Base-by-base conservation (phyloP, 2,329 filamentous ascomycete species). In the Fusarium floridanum region DNA sequence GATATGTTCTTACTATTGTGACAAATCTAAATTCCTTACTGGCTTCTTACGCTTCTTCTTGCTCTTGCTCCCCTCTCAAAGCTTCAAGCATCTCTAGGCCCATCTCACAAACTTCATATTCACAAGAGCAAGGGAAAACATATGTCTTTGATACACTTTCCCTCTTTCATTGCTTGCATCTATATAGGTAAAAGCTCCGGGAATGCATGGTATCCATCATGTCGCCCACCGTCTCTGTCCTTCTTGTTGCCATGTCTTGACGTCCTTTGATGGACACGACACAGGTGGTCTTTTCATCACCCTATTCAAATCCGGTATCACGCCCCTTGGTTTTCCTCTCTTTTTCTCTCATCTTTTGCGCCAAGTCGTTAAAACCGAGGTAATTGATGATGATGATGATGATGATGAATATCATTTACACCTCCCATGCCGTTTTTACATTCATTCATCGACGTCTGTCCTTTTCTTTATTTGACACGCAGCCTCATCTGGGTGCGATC, bases 161-260 rank as follows among this genome's bases (percentile, higher is more conserved):
- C 68, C 29, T 63, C 56, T 70, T 72, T 68, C 66, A 66, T 75
- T 69, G 61, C 61, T 64, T 64, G 62, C 66, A 53, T 77, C 75
- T 77, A 75, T 77, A 71, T 73, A 64, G 72, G 69, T 67, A 71
- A 36, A 72, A 73, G 64, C 61, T 57, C 67, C 65, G 72, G 69
- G 41, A 76, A 71, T 64, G 66, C 36, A 67, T 68, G 64, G 55
- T 70, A 74, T 71, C 71, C 68, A 76, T 70, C 72, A 69, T 66
- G 68, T 73, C 73, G 66, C 62, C 72, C 61, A 74, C 66, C 66
- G 45, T 66, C 68, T 70, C 68, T 68, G 36, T 55, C 48, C 71
- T 67, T 66, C 50, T 29, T 48, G 66, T 64, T 48, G 50, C 70
- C 57, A 37, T 63, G 45, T 73, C 65, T 65, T 66, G 65, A 70